Percentiles rank a stretch among this genome's conserved stretches.
phyloP scores from a whole-genome alignment of 1,139 yeast species.

The Pneumocystis wakefieldiae region DNA sequence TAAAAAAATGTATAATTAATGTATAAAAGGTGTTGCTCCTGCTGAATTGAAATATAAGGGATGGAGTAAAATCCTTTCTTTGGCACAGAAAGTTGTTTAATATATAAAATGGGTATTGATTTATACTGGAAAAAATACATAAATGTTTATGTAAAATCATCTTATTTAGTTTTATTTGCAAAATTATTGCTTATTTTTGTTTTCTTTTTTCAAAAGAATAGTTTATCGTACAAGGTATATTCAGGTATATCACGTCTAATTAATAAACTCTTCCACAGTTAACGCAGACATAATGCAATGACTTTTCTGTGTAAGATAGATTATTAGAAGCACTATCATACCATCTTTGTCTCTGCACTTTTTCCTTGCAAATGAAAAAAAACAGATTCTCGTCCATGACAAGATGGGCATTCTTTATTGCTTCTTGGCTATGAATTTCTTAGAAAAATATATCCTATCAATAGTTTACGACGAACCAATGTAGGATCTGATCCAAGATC shows the following conservation, averaged over 20 bases:
- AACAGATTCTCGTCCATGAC: slow-evolving; percentile 80
- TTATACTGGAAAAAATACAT: background rate
- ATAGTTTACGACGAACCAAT: slow-evolving; percentile 25
- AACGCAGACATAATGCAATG: slow-evolving; percentile 76
- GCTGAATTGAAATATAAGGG: slow-evolving; percentile 77
- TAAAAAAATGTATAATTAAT: slow-evolving; percentile 30
- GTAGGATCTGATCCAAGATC: slow-evolving; percentile 96
- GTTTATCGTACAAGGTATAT: background rate
- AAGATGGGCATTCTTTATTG: slow-evolving; percentile 77
- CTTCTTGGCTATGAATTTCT: slow-evolving; percentile 31
- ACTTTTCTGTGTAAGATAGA: slow-evolving; percentile 4
- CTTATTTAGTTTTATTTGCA: background rate
- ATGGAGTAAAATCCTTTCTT: slow-evolving; percentile 71
- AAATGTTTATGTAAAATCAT: background rate
- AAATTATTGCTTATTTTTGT: background rate
- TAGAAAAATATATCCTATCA: background rate
- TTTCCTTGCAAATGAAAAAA: slow-evolving; percentile 94
- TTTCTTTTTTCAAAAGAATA: background rate
- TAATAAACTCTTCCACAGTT: slow-evolving; percentile 66
- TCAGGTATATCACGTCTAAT: slow-evolving; percentile 3
- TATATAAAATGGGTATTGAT: background rate
- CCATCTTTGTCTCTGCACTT: slow-evolving; percentile 90
- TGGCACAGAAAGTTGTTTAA: slow-evolving; percentile 76
- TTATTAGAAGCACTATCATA: slow-evolving; percentile 17
- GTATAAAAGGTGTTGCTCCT: slow-evolving; percentile 46